Evolutionary conservation across 1,139 yeast genomes (phyloP), one percentile per base, ranked within the genome.

Genomic region (Taphrina pruni): DNA sequence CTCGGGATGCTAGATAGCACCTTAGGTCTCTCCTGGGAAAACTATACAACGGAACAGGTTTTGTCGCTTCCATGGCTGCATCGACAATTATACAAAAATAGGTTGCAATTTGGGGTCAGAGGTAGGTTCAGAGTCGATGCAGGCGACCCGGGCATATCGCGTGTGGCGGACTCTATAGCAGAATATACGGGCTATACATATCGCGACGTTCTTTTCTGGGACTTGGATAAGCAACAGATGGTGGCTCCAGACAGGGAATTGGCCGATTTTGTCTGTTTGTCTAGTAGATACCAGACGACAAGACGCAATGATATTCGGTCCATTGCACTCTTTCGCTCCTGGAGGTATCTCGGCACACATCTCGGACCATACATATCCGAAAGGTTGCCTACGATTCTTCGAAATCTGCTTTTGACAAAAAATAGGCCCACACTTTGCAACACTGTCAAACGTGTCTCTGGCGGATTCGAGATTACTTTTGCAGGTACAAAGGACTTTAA

Each of bases 181-280:
- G 58, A 54, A n/a, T 54, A 54, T 20, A 20, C 35, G 20, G 58
- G 58, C 20, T 54, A 43, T 41, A 54, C 58, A 6, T 54, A 36
- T 32, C 58, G 58, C 20, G 58, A 54, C n/a, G 35, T 54, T 11
- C 58, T 54, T 11, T 54, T 54, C 43, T 54, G 58, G 58, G 58
- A 54, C 20, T 41, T 11, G 58, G 45, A 54, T 20, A 36, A 54
- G 7, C 11, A 17, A n/a, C 26, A 20, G 20, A 54, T 54, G 58
- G n/a, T 20, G 43, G 35, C 36, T 7, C 58, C 45, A 14, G 43
- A 54, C n/a, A 54, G 35, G n/a, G 58, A 54, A 14, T 11, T 54
- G 58, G 45, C 35, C 7, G 58, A 54, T 17, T 17, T 17, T 17
- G 17, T 17, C 17, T 17, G 35, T 54, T 54, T 20, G 11, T 54